Evolutionary conservation across 2,329 filamentous ascomycete species (phyloP).

Genomic region (Colletotrichum orbiculare): DNA sequence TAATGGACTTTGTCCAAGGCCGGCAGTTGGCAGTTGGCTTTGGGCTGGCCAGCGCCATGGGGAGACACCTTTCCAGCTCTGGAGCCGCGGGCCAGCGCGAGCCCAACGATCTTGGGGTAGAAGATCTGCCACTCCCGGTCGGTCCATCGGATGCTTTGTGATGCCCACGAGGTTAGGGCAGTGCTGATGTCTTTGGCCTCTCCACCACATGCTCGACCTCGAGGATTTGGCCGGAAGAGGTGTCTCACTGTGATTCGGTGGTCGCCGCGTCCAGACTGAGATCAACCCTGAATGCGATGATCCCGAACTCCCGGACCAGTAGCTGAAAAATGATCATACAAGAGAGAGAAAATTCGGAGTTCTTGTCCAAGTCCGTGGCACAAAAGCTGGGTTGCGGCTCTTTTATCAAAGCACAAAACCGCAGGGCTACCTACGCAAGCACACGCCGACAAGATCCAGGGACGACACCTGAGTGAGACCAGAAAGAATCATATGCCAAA

Average conservation of each 20-base stretch:
- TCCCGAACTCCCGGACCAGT: too few species aligned
- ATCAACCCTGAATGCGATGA: too few species aligned
- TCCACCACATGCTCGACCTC: not conserved
- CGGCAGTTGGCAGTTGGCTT: slow-evolving; percentile 9
- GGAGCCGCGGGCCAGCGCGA: not conserved
- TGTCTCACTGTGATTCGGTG: slow-evolving; percentile 9
- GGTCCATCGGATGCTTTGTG: not conserved
- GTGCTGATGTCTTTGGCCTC: not conserved
- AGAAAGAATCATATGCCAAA: too few species aligned
- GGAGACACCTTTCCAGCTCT: not conserved
- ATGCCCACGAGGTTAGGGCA: not conserved
- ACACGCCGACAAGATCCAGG: too few species aligned
- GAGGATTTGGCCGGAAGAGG: not conserved
- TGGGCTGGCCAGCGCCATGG: slow-evolving; percentile 2
- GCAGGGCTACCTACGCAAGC: too few species aligned
- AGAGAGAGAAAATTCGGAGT: too few species aligned
- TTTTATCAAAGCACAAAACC: too few species aligned
- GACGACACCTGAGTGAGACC: too few species aligned
- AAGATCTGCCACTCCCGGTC: slow-evolving; percentile 12
- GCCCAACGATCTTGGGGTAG: slow-evolving; percentile 8
- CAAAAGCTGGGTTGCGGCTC: too few species aligned
- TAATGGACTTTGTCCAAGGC: slow-evolving; percentile 13
- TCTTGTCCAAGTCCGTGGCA: too few species aligned
- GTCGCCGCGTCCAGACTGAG: slow-evolving; percentile 6
- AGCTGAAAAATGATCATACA: too few species aligned